Conservation (phyloP, 1,284 basidiomycete genomes). For the Microbotryomycetes sp. region DNA sequence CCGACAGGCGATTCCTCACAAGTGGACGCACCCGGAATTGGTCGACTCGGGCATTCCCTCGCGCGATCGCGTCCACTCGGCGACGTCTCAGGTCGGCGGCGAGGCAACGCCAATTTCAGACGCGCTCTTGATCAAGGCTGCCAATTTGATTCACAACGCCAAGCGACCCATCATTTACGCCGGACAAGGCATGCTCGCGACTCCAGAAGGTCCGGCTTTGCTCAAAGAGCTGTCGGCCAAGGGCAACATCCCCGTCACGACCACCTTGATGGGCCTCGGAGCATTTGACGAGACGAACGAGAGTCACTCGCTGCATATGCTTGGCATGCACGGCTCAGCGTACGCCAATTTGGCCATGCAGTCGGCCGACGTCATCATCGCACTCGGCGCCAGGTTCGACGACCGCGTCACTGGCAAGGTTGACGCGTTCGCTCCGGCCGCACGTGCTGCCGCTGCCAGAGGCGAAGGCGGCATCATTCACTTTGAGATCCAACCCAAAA, state of each 20-base stretch:
- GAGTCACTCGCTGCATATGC: constrained; percentile 80
- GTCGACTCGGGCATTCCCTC: constrained; percentile 24
- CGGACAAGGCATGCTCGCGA: constrained; percentile 82
- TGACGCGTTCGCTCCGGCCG: constrained; percentile 82
- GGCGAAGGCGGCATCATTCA: constrained; percentile 95
- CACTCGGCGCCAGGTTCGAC: constrained; percentile 91
- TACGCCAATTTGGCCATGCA: constrained; percentile 99
- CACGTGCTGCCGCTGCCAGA: constrained; percentile 72
- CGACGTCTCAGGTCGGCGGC: constrained; percentile 23
- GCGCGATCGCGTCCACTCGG: constrained; percentile 22
- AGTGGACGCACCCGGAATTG: constrained; percentile 72
- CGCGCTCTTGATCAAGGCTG: constrained; percentile 63
- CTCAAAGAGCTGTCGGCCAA: constrained; percentile 71
- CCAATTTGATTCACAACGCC: constrained; percentile 82
- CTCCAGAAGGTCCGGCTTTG: constrained; percentile 72
- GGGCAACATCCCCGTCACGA: constrained; percentile 94
- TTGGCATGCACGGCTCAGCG: constrained; percentile 97
- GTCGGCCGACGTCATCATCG: constrained; percentile 93
- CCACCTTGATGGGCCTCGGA: constrained; percentile 91
- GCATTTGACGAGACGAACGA: constrained; percentile 87
- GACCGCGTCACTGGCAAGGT: constrained; percentile 95
- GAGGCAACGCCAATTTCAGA: constrained; percentile 27
- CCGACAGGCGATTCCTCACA: constrained; percentile 75
- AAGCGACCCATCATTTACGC: constrained; percentile 90
- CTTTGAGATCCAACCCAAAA: constrained; percentile 98